Base-by-base conservation (phyloP, 345 rosid species). In the Durio zibethinus region DNA sequence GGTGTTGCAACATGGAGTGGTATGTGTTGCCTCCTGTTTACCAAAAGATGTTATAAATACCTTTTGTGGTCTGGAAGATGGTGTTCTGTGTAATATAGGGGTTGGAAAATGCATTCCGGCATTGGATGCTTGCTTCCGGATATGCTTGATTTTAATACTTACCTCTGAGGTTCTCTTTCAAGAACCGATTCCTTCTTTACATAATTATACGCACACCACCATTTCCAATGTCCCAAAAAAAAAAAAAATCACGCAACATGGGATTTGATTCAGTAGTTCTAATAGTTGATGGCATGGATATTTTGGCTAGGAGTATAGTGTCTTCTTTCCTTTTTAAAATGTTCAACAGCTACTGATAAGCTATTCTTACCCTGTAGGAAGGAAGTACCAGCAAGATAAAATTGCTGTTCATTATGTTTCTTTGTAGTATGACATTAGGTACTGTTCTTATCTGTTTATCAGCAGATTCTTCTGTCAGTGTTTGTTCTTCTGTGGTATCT, bases 361-460 rank as follows among this genome's bases (percentile, higher is more conserved):
- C 31, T 52, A 20, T 52, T 53, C 62, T 53, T 72, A 6, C 75
- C 10, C 81, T 85, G 85, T 82, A 95, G 99, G 92, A 75, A 66
- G 99, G 97, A 86, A 88, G 82, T 75, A 85, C 90, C 77, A 85
- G 76, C 45, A 90, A 93, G 80, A 94, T 91, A 59, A 89, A 90
- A 54, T 82, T 91, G 78, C 83, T 94, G 88, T 87, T 93, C 83
- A 70, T 83, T 74, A 89, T 93, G 77, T 94, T 94, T 78, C 97
- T 93, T 78, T 76, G 90, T 71, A 85, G 83, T 76, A 86, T 91
- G 90, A 93, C 92, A 79, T 77, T 94, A 43, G 99, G 99, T 48
- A 88, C 82, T 2, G 79, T 91, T 74, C 88, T 94, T 18, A 83
- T 91, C 95, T 94, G 85, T 85, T 93, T 73, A 74, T 12, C 83